A percentile compares a stretch with the other conserved stretches of the same genome.
phyloP scores from a whole-genome alignment of 2,329 filamentous ascomycete species.

The Bipolaris victoriae region DNA sequence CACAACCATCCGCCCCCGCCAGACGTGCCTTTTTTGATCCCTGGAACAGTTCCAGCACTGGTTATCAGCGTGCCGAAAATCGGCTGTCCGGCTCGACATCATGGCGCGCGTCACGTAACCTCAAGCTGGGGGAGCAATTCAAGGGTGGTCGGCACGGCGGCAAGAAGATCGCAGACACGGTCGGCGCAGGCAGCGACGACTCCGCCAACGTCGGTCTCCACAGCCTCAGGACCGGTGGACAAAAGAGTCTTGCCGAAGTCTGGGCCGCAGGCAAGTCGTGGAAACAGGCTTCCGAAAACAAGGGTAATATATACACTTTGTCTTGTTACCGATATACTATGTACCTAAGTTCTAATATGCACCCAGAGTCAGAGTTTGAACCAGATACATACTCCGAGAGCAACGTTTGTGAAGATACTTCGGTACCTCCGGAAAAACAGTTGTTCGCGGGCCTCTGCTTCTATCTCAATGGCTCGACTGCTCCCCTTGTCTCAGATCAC shows the following conservation, averaged over 20 bases:
- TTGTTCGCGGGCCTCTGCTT: conserved; percentile 76
- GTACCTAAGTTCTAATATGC: not conserved
- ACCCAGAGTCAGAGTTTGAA: not conserved
- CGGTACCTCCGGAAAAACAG: conserved; percentile 34
- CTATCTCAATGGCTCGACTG: conserved; percentile 87
- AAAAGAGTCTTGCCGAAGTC: conserved; percentile 44
- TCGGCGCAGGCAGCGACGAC: conserved; percentile 67
- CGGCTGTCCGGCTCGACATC: conserved; percentile 65
- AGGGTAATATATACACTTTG: not conserved
- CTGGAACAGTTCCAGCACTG: conserved; percentile 76
- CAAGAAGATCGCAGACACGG: conserved; percentile 66
- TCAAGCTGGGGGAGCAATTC: conserved; percentile 75
- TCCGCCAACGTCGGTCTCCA: conserved; percentile 50
- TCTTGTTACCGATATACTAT: not conserved
- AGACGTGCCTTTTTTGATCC: conserved; percentile 61
- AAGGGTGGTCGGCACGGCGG: conserved; percentile 61
- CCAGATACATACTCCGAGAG: not conserved
- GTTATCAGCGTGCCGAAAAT: conserved; percentile 79
- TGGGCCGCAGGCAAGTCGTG: conserved; percentile 32
- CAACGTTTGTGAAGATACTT: not conserved
- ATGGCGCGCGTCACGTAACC: conserved; percentile 73
- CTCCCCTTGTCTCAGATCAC: conserved; percentile 82
- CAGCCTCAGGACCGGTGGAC: conserved; percentile 54
- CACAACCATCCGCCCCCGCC: conserved; percentile 17
- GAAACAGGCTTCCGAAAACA: conserved; percentile 11